Base-by-base conservation (phyloP, 2,329 filamentous ascomycete species). In the Colletotrichum liaoningense region DNA sequence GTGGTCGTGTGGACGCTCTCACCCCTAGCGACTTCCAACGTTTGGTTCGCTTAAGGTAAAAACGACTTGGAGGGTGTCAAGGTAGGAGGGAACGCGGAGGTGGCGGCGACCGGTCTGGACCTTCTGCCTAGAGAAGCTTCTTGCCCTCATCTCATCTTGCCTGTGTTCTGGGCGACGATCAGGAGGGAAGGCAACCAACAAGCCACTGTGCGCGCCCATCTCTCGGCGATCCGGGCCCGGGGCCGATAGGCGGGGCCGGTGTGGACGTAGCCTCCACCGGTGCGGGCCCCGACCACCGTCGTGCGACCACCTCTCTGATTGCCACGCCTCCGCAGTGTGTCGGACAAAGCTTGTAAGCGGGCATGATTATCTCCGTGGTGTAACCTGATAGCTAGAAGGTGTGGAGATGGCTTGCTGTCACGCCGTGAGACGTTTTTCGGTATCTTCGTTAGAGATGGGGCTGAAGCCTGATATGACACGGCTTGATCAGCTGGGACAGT, bases 161-260 rank as follows among this genome's bases (percentile, higher is more conserved):
- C 12, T 28, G 7, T 49, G 26, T 57, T 24, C 24, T 56, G 22
- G 22, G 28, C n/a, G 14, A 46, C 26, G 19, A 46, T 42, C 5
- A 26, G 49, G 33, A 55, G 49, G 52, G 14, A 26, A 30, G 11
- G 22, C 5, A 33, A 6, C 52, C 22, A 59, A 24, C 38, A 24
- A 22, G 16, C 54, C 26, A 55, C n/a, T 55, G 24, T 5, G 52
- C 52, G n/a, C 26, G 60, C 42, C 42, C 30, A 24, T 11, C 26
- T 55, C 24, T 69, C 67, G 67, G 66, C 70, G 67, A 70, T 33
- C 67, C 71, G 67, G 71, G 33, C 67, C 67, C 67, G 59, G 70
- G 22, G 16, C 66, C 66, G 71, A 65, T 24, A 28, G 26, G 71
- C 35, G 71, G 67, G 60, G 69, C 67, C 63, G 54, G 3, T 46